These are phyloP conservation scores for Pestalotiopsis sp. DNA, from an alignment of 2,329 filamentous ascomycete species.

Conservation along the genomic window DNA sequence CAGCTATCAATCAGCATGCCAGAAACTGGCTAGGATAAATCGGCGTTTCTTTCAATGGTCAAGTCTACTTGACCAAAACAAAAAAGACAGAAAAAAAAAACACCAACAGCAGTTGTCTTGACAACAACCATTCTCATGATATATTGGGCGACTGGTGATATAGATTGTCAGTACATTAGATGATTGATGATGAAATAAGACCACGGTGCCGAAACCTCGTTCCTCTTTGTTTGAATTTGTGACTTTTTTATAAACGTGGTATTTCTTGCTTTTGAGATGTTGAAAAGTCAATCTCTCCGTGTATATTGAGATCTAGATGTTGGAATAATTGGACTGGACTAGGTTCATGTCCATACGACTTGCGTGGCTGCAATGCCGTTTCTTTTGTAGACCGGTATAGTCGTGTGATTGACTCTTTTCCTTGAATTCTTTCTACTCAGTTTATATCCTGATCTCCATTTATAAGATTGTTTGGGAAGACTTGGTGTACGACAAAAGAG, in stretches of 20 bases:
- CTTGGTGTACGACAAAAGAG: too few species aligned
- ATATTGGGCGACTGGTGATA: not conserved
- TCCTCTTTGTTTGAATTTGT: not conserved
- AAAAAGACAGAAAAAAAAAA: too few species aligned
- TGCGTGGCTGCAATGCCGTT: too few species aligned
- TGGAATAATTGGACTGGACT: too few species aligned
- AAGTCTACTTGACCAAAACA: slow-evolving; percentile 20
- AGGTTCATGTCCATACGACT: too few species aligned
- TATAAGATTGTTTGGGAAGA: too few species aligned
- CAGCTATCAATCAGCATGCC: slow-evolving; percentile 19
- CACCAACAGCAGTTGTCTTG: slow-evolving; percentile 13
- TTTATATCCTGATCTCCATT: too few species aligned
- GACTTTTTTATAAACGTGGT: too few species aligned
- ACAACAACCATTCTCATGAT: slow-evolving; percentile 14
- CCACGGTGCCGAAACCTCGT: not conserved
- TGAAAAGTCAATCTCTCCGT: not conserved
- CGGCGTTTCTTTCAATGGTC: slow-evolving; percentile 22
- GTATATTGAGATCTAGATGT: too few species aligned
- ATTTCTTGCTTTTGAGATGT: not conserved
- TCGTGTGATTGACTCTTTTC: too few species aligned
- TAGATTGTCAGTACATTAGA: slow-evolving; percentile 6
- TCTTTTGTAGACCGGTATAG: too few species aligned
- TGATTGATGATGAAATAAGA: not conserved
- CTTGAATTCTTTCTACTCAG: too few species aligned
- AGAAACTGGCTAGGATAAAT: slow-evolving; percentile 26